Evolutionary conservation across 106 monocot genomes (phyloP).

Genomic region (Acorus calamus): DNA sequence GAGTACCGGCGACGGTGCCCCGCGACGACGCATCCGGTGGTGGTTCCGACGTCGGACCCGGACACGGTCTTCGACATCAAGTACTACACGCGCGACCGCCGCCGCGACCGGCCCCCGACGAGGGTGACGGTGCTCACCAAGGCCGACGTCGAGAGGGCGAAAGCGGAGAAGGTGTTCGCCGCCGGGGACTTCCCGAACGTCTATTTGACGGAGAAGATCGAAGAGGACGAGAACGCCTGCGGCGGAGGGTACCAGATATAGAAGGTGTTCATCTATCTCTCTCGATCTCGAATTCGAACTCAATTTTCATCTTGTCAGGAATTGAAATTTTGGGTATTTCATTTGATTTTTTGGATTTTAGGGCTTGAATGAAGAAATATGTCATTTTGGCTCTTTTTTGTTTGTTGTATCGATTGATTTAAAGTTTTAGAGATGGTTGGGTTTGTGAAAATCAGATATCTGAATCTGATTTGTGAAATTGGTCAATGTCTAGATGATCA

Average conservation of each 20-base stretch:
- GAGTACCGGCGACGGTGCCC: conserved; percentile 85
- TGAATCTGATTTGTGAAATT: no score
- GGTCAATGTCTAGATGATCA: no score
- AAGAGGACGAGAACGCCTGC: conserved; percentile 53
- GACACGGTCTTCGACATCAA: conserved; percentile 85
- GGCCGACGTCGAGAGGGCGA: conserved; percentile 14
- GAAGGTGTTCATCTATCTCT: not conserved
- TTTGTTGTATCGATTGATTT: no score
- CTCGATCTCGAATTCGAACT: not conserved
- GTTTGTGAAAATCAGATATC: no score
- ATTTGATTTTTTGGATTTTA: no score
- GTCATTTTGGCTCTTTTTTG: no score
- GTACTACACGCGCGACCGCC: conserved; percentile 74
- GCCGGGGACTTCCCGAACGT: conserved; percentile 49
- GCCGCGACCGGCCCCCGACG: conserved; percentile 71
- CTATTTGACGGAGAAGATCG: conserved; percentile 39
- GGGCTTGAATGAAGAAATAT: no score
- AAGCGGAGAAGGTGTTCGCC: conserved; percentile 59
- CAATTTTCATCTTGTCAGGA: no score
- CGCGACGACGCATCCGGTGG: conserved; percentile 46
- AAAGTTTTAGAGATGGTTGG: no score
- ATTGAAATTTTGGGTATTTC: no score
- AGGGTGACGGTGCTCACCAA: conserved; percentile 35
- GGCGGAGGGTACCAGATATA: conserved; percentile 80
- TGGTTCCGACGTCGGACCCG: conserved; percentile 74